These are phyloP conservation scores for Penicillium riverlandense DNA, from an alignment of 495 filamentous ascomycete genomes.

Conservation along the genomic window DNA sequence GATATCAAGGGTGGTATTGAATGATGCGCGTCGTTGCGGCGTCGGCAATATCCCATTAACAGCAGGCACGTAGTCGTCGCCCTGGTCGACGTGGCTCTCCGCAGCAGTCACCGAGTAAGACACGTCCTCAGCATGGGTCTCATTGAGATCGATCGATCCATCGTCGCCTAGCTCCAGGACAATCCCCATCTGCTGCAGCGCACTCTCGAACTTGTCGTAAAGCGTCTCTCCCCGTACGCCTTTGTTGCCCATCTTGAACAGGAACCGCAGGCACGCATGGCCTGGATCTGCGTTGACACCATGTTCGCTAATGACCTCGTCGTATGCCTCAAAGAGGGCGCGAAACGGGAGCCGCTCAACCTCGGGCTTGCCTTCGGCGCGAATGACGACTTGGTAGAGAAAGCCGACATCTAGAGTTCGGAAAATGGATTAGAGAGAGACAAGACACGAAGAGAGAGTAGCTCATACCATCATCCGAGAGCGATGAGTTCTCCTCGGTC, in stretches of 20 bases:
- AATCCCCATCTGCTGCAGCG: conserved; percentile 60
- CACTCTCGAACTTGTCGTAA: conserved; percentile 58
- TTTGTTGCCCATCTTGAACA: conserved; percentile 72
- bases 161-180: conserved; percentile 51
- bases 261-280: conserved; percentile 64
- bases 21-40: conserved; percentile 47
- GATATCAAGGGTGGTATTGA: conserved; percentile 49
- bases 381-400: conserved; percentile 66
- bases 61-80: conserved; percentile 8
- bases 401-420: conserved; percentile 61
- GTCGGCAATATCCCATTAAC: conserved; percentile 19
- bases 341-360: conserved; percentile 61
- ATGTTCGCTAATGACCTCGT: conserved; percentile 59
- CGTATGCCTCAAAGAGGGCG: conserved; percentile 75
- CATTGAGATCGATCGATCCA: conserved; percentile 18
- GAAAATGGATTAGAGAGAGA: conserved; percentile 1
- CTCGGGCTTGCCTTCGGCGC: conserved; percentile 59
- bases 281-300: conserved; percentile 65
- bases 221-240: conserved; percentile 39
- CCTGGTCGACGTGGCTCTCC: conserved; percentile 11
- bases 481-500: conserved; percentile 39
- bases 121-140: conserved; percentile 14
- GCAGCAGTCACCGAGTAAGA: conserved; percentile 14
- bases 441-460: neutral
- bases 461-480: conserved; percentile 57